phyloP scores from a whole-genome alignment of 371 early-diverging fungal species.

The Dichotomocladium elegans region DNA sequence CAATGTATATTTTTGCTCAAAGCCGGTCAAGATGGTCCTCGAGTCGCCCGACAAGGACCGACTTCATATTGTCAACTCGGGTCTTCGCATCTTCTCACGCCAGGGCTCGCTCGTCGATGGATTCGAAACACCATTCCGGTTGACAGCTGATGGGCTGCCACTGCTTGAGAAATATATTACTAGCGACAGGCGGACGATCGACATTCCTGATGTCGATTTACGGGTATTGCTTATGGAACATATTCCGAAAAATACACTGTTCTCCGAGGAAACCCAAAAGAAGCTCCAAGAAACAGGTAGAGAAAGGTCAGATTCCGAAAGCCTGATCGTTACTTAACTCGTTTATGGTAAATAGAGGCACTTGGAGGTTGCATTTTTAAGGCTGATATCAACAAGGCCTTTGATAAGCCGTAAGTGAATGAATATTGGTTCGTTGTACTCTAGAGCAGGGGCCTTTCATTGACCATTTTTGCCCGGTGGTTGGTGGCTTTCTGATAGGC shows the following conservation, averaged over 20 bases:
- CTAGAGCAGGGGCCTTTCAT: conserved; percentile 6
- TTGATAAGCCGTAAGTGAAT: conserved; percentile 21
- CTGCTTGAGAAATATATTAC: conserved; percentile 59
- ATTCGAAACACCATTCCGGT: conserved; percentile 68
- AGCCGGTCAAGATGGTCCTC: conserved; percentile 69
- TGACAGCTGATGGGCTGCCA: conserved; percentile 76
- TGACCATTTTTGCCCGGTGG: not conserved
- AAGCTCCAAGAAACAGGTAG: conserved; percentile 17
- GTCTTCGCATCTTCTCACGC: conserved; percentile 80
- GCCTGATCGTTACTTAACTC: not conserved
- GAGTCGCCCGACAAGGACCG: conserved; percentile 59
- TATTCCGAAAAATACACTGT: conserved; percentile 53
- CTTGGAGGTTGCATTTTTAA: conserved; percentile 52
- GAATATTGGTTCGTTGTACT: no score
- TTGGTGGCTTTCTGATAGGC: no score
- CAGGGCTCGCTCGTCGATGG: conserved; percentile 53
- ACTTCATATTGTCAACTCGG: conserved; percentile 86
- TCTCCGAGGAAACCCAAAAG: conserved; percentile 26
- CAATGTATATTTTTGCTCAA: conserved; percentile 79
- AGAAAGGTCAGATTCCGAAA: conserved; percentile 16
- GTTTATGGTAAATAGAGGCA: conserved; percentile 36
- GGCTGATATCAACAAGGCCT: conserved; percentile 40
- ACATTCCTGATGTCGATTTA: conserved; percentile 48
- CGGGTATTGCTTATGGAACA: conserved; percentile 53
- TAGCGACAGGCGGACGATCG: conserved; percentile 45